Conservation (phyloP, 225 moss, liverwort and hornwort genomes). For the Pseudisothecium myosuroides region DNA sequence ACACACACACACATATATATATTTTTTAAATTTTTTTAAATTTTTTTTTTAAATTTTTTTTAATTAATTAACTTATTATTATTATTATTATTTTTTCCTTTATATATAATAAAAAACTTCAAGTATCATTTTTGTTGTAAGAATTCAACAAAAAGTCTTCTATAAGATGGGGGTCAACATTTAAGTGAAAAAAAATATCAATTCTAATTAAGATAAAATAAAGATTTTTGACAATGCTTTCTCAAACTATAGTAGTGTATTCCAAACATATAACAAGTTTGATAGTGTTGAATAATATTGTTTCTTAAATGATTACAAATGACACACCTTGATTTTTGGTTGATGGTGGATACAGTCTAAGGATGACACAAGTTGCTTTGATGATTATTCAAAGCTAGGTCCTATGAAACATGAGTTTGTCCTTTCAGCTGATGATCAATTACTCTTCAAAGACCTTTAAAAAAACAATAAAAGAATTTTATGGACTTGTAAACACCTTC, state of each 20-base stretch:
- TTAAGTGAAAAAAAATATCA: not conserved
- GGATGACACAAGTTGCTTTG: conserved; percentile 80
- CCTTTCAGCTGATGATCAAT: conserved; percentile 58
- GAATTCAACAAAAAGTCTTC: fast-evolving
- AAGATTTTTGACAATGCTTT: not conserved
- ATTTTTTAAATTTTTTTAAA: too few species aligned
- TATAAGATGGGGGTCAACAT: not conserved
- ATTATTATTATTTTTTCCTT: too few species aligned
- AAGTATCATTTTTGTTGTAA: not conserved
- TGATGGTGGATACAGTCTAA: conserved; percentile 29
- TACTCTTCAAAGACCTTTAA: conserved; percentile 66
- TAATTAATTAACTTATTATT: too few species aligned
- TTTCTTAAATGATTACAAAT: not conserved
- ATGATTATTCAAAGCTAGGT: conserved; percentile 86
- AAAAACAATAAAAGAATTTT: not conserved
- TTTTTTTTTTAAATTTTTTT: too few species aligned
- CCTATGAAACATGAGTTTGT: conserved; percentile 83
- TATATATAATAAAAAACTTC: too few species aligned
- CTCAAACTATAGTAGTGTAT: not conserved
- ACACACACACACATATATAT: fast-evolving
- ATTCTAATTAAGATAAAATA: not conserved
- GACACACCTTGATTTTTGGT: not conserved
- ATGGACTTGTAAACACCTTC: not conserved
- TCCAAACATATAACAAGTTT: not conserved
- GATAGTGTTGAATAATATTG: not conserved